These are phyloP conservation scores for Thalassiosira exigua DNA, from an alignment of 352 stramenopile genomes.

Conservation along the genomic window DNA sequence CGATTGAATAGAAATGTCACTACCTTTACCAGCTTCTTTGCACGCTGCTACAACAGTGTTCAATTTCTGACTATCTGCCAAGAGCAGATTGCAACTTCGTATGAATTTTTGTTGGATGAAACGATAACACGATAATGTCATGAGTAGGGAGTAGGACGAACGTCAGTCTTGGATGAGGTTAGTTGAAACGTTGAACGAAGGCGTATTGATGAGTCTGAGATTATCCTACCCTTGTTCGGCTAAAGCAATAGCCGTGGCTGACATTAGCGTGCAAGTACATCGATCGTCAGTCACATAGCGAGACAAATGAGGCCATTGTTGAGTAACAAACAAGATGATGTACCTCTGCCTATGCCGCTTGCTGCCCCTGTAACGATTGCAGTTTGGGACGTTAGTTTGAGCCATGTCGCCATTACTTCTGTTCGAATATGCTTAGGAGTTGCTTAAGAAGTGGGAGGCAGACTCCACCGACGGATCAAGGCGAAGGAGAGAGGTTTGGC, in stretches of 20 bases:
- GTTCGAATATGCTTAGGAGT: too few species aligned
- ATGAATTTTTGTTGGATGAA: background rate
- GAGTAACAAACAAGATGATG: background rate
- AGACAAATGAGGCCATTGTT: background rate
- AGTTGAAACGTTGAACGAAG: conserved; percentile 3
- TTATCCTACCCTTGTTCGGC: conserved; percentile 25
- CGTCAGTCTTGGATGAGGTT: too few species aligned
- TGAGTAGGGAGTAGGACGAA: background rate
- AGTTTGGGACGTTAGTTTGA: conserved; percentile 71
- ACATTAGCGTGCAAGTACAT: conserved; percentile 4
- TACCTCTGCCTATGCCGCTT: conserved; percentile 59
- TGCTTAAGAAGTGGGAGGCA: too few species aligned
- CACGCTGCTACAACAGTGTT: conserved; percentile 40
- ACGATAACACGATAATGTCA: conserved; percentile 1
- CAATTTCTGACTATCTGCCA: conserved; percentile 66
- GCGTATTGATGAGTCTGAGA: background rate
- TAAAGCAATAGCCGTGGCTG: conserved; percentile 38
- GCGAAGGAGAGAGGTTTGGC: too few species aligned
- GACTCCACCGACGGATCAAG: too few species aligned
- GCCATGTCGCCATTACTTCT: conserved; percentile 45
- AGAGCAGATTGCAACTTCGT: conserved; percentile 59
- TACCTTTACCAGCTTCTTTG: conserved; percentile 11
- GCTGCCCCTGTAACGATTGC: conserved; percentile 72
- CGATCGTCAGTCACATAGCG: background rate
- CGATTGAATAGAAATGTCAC: conserved; percentile 34